phyloP scores from a whole-genome alignment of 75 land plant species.

The Sequoiadendron giganteum region DNA sequence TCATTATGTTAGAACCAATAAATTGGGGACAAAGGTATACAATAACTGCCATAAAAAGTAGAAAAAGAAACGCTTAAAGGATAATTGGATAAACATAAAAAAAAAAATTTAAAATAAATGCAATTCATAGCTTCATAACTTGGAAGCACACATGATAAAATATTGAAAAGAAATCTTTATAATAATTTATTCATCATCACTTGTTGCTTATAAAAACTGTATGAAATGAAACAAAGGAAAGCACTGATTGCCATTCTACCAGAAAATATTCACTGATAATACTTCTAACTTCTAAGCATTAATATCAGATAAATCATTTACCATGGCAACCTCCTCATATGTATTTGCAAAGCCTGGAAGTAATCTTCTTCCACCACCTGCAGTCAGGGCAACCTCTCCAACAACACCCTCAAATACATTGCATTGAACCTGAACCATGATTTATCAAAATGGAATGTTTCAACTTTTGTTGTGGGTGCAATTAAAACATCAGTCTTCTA shows the following conservation, averaged over 20 bases:
- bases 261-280: background rate
- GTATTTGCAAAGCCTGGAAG: constrained; percentile 53
- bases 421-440: constrained; percentile 69
- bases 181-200: background rate
- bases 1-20: background rate
- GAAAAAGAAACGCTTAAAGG: background rate
- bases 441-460: background rate
- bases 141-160: background rate
- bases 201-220: background rate
- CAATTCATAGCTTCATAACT: background rate
- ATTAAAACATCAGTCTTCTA: background rate
- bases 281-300: background rate
- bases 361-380: constrained; percentile 87
- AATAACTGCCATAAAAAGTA: background rate
- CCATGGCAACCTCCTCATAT: constrained; percentile 85
- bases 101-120: too few relatives aligned
- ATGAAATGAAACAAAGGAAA: background rate
- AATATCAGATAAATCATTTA: background rate
- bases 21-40: background rate
- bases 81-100: background rate
- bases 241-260: background rate
- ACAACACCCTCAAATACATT: constrained; percentile 91
- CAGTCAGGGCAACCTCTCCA: constrained; percentile 89
- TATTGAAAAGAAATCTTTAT: background rate
- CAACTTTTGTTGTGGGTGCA: background rate